Conservation (phyloP, 306 rosid genomes). For the Trifolium subterraneum region DNA sequence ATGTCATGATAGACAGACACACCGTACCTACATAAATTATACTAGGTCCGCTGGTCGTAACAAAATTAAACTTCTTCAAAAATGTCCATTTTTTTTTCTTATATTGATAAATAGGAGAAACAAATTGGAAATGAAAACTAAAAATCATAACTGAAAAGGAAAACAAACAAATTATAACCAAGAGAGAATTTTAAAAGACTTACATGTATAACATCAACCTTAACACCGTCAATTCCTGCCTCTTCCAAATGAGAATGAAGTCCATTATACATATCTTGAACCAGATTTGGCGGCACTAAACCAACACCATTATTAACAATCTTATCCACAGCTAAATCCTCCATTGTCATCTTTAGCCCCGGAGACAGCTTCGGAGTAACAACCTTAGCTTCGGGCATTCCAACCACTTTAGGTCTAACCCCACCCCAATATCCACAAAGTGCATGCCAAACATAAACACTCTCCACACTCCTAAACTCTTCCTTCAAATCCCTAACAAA, state of each 20-base stretch:
- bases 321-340: slow-evolving; percentile 79
- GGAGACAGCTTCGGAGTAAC: slow-evolving; percentile 54
- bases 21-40: too few relatives aligned
- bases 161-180: too few relatives aligned
- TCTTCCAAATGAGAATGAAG: slow-evolving; percentile 64
- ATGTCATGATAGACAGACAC: too few relatives aligned
- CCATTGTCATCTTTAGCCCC: slow-evolving; percentile 61
- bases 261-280: slow-evolving; percentile 53
- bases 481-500: slow-evolving; percentile 68
- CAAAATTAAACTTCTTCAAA: too few relatives aligned
- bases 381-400: slow-evolving; percentile 56
- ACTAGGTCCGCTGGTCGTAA: too few relatives aligned
- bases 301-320: slow-evolving; percentile 65
- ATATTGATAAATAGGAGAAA: too few relatives aligned
- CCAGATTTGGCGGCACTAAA: slow-evolving; percentile 66
- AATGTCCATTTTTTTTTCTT: too few relatives aligned
- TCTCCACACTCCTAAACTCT: slow-evolving; percentile 58
- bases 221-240: slow-evolving; percentile 76
- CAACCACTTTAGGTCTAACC: slow-evolving; percentile 50
- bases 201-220: slow-evolving; percentile 78
- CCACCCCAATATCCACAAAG: slow-evolving; percentile 91
- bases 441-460: slow-evolving; percentile 85
- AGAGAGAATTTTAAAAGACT: too few relatives aligned
- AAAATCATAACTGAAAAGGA: too few relatives aligned
- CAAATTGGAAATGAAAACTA: too few relatives aligned